Evolutionary conservation across 805 yeast species (phyloP).

Genomic region (Grigorovia yakushimaensis): DNA sequence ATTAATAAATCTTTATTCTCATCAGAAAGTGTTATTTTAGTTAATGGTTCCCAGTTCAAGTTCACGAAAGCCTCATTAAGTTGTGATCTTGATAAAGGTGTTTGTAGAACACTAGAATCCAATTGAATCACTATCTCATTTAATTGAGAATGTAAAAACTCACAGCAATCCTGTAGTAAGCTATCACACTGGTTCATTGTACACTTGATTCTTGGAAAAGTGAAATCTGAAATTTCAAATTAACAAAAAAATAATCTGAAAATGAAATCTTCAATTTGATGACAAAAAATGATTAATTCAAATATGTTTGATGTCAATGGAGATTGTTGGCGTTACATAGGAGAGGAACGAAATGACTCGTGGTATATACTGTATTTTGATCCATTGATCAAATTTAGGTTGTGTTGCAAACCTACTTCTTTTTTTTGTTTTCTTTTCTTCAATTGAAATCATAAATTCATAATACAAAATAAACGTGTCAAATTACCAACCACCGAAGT

Average conservation of each 20-base stretch:
- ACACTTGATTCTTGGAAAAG: too few relatives aligned
- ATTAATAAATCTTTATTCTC: conserved; percentile 9
- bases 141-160: neutral
- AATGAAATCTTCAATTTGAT: neutral
- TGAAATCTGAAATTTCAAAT: too few relatives aligned
- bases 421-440: too few relatives aligned
- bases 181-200: neutral
- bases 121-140: neutral
- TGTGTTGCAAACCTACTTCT: too few relatives aligned
- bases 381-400: too few relatives aligned
- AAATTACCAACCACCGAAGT: conserved; percentile 43
- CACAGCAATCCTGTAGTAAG: neutral
- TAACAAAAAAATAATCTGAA: neutral
- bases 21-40: neutral
- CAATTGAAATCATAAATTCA: too few relatives aligned
- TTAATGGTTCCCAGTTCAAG: conserved; percentile 11
- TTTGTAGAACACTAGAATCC: neutral
- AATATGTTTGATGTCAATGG: too few relatives aligned
- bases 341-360: too few relatives aligned
- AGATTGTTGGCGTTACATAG: too few relatives aligned
- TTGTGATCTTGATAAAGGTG: neutral
- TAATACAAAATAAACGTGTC: too few relatives aligned
- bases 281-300: too few relatives aligned
- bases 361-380: too few relatives aligned
- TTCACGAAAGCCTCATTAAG: conserved; percentile 6